These are phyloP conservation scores for Dissoconium aciculare DNA, from an alignment of 2,329 filamentous ascomycete species.

Conservation along the genomic window DNA sequence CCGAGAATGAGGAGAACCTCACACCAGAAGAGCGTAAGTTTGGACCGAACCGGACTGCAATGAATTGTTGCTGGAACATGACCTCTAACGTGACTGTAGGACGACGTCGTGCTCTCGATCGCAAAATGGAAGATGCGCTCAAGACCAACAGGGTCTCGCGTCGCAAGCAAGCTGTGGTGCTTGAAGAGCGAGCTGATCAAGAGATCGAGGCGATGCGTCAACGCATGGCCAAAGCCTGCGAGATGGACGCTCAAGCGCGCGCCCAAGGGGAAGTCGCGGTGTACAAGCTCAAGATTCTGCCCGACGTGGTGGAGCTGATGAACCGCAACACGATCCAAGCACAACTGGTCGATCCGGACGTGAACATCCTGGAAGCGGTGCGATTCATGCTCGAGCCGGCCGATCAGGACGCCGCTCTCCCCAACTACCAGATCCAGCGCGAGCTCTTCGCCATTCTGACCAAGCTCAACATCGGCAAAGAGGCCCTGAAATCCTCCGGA, in stretches of 20 bases:
- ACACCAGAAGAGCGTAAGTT: conserved; percentile 66
- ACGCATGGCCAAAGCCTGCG: conserved; percentile 79
- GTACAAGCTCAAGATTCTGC: conserved; percentile 86
- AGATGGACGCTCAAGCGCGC: conserved; percentile 71
- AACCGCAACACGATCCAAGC: conserved; percentile 79
- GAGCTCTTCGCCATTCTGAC: conserved; percentile 74
- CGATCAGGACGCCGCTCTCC: conserved; percentile 71
- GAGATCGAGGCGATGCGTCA: conserved; percentile 78
- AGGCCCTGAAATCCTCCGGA: conserved; percentile 73
- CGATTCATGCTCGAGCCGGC: conserved; percentile 95
- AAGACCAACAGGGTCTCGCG: conserved; percentile 63
- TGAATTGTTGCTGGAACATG: background rate
- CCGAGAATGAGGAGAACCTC: conserved; percentile 61
- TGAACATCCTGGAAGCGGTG: conserved; percentile 84
- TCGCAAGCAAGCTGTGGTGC: conserved; percentile 81
- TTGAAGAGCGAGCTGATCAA: conserved; percentile 80
- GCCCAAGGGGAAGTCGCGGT: conserved; percentile 65
- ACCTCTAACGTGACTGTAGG: conserved; percentile 27
- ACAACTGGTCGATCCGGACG: conserved; percentile 81
- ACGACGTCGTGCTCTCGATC: conserved; percentile 67
- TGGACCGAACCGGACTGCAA: background rate
- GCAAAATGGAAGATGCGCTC: conserved; percentile 73
- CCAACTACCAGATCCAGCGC: conserved; percentile 93
- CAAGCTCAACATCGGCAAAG: conserved; percentile 77
- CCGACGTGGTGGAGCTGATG: conserved; percentile 73